Evolutionary conservation across 164 flowering plant genomes (phyloP), one percentile per base, ranked within the genome.

Genomic region (Cinnamomum micranthum): DNA sequence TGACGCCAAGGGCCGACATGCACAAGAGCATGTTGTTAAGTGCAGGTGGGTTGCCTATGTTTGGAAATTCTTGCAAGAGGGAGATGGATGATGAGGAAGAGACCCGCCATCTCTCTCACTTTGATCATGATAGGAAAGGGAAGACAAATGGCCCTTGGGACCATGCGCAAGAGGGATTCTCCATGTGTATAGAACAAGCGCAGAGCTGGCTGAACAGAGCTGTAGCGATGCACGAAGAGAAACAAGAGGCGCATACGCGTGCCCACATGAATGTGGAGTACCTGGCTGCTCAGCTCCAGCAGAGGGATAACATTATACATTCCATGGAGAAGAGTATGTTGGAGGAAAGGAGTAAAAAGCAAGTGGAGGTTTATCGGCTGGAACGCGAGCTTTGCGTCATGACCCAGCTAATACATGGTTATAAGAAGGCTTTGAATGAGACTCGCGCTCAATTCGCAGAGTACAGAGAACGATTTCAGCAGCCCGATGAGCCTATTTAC

Each of bases 371-470:
- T 2, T 80, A 76, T 79, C 82, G 86, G 76, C 86, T 83, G 71
- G 90, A 90, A 66, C 85, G 81, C 50, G 98, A 96, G 70, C 87
- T 96, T 1, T 75, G 51, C 78, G 33, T 87, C 50, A 90, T 94
- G 95, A 80, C 71, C 47, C 80, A 80, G 65, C 81, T 94, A 5
- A 52, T 92, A 63, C 80, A 84, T 24, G 89, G 87, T 64, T 96
- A 96, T 63, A 90, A 87, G 74, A 88, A 82, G 81, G 97, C 95
- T 51, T 77, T 94, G 78, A 88, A 85, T 80, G 89, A 84, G 74
- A 88, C 86, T 15, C 78, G 82, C 1, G 71, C 73, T 69, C 79
- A 79, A 64, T 96, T 94, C 69, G 63, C 85, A 25, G 95, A 94
- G 55, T 94, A 92, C 55, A 82, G 95, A 77, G 80, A 84, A 74